phyloP scores from a whole-genome alignment of 768 basidiomycete species.

The Tulasnella sp. region DNA sequence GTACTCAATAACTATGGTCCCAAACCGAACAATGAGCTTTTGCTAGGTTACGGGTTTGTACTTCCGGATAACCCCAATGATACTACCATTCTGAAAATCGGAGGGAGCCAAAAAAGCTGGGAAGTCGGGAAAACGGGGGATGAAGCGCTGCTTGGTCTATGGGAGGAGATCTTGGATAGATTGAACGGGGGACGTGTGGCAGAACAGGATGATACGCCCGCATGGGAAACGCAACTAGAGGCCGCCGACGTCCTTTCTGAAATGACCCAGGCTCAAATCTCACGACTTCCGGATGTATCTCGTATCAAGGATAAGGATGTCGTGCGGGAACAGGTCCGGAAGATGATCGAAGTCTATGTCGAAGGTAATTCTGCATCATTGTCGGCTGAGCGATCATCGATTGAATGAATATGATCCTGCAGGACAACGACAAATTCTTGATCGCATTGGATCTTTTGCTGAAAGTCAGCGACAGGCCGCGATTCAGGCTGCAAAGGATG shows the following conservation, averaged over 20 bases:
- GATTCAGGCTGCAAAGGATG: too few relatives aligned
- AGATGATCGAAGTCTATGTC: slow-evolving; percentile 58
- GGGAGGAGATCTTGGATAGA: not conserved
- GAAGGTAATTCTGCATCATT: slow-evolving; percentile 33
- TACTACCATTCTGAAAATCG: slow-evolving; percentile 66
- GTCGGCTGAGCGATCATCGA: too few relatives aligned
- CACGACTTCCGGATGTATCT: not conserved
- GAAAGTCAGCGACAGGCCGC: too few relatives aligned
- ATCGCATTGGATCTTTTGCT: too few relatives aligned
- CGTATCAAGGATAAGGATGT: too few relatives aligned
- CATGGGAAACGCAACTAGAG: not conserved
- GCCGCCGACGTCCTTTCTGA: not conserved
- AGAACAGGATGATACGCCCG: not conserved
- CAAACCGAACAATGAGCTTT: slow-evolving; percentile 79
- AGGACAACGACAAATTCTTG: too few relatives aligned
- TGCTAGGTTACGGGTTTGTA: slow-evolving; percentile 87
- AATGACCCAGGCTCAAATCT: not conserved
- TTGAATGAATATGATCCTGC: too few relatives aligned
- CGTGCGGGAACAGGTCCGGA: slow-evolving; percentile 41
- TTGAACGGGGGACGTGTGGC: slow-evolving; percentile 4
- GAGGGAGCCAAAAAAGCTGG: slow-evolving; percentile 35
- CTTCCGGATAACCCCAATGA: slow-evolving; percentile 71
- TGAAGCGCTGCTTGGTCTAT: not conserved
- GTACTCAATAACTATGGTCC: slow-evolving; percentile 87
- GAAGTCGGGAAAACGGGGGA: slow-evolving; percentile 43